Evolutionary conservation across 2,329 filamentous ascomycete species (phyloP).

Genomic region (Rhexocercosporidium sp.): DNA sequence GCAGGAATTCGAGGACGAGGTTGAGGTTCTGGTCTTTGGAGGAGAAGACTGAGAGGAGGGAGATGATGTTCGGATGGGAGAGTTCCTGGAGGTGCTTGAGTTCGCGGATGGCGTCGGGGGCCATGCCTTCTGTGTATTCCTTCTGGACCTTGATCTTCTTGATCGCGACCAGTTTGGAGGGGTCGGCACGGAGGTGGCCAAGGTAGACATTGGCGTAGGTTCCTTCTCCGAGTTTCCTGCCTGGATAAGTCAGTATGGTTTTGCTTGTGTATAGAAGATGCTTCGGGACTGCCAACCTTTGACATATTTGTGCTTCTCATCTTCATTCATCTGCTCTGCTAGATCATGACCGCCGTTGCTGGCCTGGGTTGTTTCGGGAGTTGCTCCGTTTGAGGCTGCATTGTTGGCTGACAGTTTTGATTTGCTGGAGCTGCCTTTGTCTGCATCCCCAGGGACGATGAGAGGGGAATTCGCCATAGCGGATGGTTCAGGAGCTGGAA

Average conservation of each 20-base stretch:
- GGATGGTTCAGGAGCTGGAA: neutral
- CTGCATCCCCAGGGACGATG: slow-evolving; percentile 29
- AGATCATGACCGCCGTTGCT: slow-evolving; percentile 53
- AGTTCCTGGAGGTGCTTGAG: slow-evolving; percentile 95
- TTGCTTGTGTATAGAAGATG: slow-evolving; percentile 10
- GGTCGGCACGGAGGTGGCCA: slow-evolving; percentile 77
- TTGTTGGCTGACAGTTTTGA: slow-evolving; percentile 29
- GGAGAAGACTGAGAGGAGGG: slow-evolving; percentile 88
- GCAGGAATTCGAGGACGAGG: slow-evolving; percentile 91
- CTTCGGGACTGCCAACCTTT: no score
- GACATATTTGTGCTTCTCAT: slow-evolving; percentile 86
- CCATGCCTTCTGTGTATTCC: slow-evolving; percentile 88
- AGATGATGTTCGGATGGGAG: slow-evolving; percentile 93
- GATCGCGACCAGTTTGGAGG: slow-evolving; percentile 80
- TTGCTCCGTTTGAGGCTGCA: slow-evolving; percentile 29
- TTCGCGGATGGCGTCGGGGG: slow-evolving; percentile 93
- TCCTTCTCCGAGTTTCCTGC: slow-evolving; percentile 91
- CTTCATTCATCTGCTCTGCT: slow-evolving; percentile 83
- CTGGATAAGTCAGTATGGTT: slow-evolving; percentile 47
- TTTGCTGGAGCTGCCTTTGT: slow-evolving; percentile 20
- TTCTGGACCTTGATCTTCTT: slow-evolving; percentile 91
- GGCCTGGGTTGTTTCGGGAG: slow-evolving; percentile 22
- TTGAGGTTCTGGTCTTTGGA: slow-evolving; percentile 97
- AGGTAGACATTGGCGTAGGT: slow-evolving; percentile 97
- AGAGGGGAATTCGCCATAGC: slow-evolving; percentile 36